Conservation (phyloP, 108 stramenopile genomes). For the Cyclotella baltica region DNA sequence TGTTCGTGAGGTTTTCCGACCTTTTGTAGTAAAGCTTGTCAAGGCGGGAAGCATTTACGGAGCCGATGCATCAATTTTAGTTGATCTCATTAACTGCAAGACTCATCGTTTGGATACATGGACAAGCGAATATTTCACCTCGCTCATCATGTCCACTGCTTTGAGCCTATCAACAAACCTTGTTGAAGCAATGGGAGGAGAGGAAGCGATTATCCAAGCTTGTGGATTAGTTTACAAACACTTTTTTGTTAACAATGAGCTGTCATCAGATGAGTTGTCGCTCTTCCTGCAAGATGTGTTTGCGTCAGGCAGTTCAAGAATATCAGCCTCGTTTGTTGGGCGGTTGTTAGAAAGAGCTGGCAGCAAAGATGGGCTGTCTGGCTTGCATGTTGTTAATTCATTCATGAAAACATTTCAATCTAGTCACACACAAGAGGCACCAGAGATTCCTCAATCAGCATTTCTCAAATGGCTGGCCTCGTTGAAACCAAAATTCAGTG, state of each 20-base stretch:
- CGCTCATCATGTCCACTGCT: neutral
- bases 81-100: neutral
- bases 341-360: conserved; percentile 12
- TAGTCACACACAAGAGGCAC: neutral
- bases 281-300: neutral
- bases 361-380: neutral
- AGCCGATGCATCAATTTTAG: neutral
- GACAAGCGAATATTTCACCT: neutral
- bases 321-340: conserved; percentile 12
- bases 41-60: conserved; percentile 1
- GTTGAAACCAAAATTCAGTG: conserved; percentile 16
- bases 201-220: conserved; percentile 1
- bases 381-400: neutral
- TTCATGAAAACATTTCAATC: conserved; percentile 5
- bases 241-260: neutral
- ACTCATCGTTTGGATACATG: neutral
- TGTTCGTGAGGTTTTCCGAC: conserved; percentile 2
- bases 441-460: neutral
- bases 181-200: conserved; percentile 8
- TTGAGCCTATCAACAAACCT: conserved; percentile 2
- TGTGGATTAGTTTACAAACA: neutral
- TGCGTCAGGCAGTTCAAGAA: neutral
- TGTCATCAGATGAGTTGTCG: neutral
- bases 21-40: neutral
- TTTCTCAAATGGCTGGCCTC: conserved; percentile 24